phyloP scores from a whole-genome alignment of 1,284 basidiomycete genomes.

The Moesziomyces sp. region DNA sequence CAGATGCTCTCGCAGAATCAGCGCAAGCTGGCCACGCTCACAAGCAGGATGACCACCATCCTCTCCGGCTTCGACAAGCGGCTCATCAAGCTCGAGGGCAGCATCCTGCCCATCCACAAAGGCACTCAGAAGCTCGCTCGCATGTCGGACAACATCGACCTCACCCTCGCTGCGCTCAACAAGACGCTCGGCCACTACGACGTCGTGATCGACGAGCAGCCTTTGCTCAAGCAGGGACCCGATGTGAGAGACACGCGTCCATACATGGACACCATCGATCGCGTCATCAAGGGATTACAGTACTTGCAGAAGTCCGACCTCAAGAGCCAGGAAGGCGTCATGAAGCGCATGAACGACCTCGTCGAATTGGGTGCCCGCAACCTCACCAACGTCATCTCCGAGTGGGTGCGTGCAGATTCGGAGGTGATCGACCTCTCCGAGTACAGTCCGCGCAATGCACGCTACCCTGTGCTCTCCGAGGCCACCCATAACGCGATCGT shows the following conservation, averaged over 20 bases:
- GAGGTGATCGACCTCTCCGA: conserved; percentile 53
- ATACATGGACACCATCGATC: conserved; percentile 63
- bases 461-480: conserved; percentile 44
- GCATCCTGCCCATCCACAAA: conserved; percentile 65
- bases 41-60: conserved; percentile 67
- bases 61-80: conserved; percentile 69
- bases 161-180: conserved; percentile 56
- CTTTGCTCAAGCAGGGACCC: conserved; percentile 60
- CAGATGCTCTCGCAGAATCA: conserved; percentile 69
- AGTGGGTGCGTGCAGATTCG: conserved; percentile 59
- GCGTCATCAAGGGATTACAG: conserved; percentile 57
- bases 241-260: conserved; percentile 54
- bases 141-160: conserved; percentile 60
- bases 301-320: conserved; percentile 46
- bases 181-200: conserved; percentile 63
- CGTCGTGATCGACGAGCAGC: conserved; percentile 64
- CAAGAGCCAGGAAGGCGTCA: conserved; percentile 55
- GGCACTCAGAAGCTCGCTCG: conserved; percentile 62
- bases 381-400: conserved; percentile 54
- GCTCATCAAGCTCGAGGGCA: conserved; percentile 64
- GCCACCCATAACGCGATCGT: conserved; percentile 51
- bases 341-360: conserved; percentile 61
- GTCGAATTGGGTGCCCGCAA: conserved; percentile 62
- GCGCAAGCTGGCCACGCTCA: conserved; percentile 66
- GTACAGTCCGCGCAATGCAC: conserved; percentile 27